phyloP scores from a whole-genome alignment of 768 basidiomycete species.

The Leccinum truebloodii region DNA sequence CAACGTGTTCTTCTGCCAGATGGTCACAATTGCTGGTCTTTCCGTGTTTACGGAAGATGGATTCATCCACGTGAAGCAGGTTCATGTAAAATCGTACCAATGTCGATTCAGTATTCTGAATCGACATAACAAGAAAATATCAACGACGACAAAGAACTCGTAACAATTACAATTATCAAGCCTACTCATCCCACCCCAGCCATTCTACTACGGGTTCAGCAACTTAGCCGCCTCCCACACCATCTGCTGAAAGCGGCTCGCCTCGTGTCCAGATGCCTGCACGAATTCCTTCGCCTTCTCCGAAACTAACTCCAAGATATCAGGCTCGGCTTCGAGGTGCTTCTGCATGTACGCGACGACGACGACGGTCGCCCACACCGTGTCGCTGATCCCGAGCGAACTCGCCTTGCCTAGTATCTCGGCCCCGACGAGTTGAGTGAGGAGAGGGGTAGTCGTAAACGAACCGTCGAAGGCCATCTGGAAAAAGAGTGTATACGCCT shows the following conservation, averaged over 20 bases:
- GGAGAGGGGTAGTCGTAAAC: slow-evolving; percentile 36
- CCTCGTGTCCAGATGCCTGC: slow-evolving; percentile 1
- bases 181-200: not conserved
- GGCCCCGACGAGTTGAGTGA: slow-evolving; percentile 40
- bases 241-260: slow-evolving; percentile 22
- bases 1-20: too few relatives aligned
- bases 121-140: not conserved
- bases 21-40: too few relatives aligned
- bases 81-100: not conserved
- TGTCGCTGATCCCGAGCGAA: slow-evolving; percentile 34
- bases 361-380: slow-evolving; percentile 51
- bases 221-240: slow-evolving; percentile 13
- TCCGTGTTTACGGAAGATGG: too few relatives aligned
- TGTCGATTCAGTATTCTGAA: not conserved
- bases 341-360: slow-evolving; percentile 47
- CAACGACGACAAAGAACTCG: not conserved
- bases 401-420: slow-evolving; percentile 33
- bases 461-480: slow-evolving; percentile 51
- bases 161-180: not conserved
- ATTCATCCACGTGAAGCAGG: too few relatives aligned
- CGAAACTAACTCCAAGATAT: slow-evolving; percentile 43
- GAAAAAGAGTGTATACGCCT: slow-evolving; percentile 39
- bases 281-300: slow-evolving; percentile 46
- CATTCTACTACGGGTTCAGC: slow-evolving; percentile 5
- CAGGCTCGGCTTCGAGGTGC: slow-evolving; percentile 36